These are phyloP conservation scores for Aspergillus haitiensis DNA, from an alignment of 495 filamentous ascomycete species.

Conservation along the genomic window DNA sequence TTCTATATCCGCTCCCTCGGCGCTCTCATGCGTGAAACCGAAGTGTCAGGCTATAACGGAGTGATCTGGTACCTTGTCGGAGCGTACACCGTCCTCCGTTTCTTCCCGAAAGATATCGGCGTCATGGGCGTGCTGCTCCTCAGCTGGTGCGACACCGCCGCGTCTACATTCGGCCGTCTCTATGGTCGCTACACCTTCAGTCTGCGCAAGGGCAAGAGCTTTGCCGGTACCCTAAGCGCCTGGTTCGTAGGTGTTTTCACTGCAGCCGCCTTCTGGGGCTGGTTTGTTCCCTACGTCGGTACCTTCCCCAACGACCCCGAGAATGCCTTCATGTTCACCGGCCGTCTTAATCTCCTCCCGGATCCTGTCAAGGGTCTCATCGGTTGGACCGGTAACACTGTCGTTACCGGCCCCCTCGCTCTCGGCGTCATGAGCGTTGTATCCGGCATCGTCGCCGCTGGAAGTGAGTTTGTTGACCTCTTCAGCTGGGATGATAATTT, in stretches of 20 bases:
- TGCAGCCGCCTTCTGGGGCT: constrained; percentile 85
- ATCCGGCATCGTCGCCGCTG: constrained; percentile 81
- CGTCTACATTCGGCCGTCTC: constrained; percentile 84
- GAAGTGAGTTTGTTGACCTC: constrained; percentile 86
- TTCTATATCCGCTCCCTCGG: constrained; percentile 83
- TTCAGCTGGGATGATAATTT: constrained; percentile 97
- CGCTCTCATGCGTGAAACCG: constrained; percentile 93
- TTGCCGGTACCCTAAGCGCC: constrained; percentile 85
- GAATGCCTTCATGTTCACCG: constrained; percentile 78
- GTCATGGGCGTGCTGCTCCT: constrained; percentile 85
- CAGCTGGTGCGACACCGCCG: constrained; percentile 97
- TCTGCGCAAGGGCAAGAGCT: constrained; percentile 82
- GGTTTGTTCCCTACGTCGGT: constrained; percentile 67
- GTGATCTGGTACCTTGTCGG: constrained; percentile 96
- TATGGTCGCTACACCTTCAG: constrained; percentile 86
- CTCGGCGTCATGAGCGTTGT: constrained; percentile 83
- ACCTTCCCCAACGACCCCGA: constrained; percentile 65
- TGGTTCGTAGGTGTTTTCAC: constrained; percentile 77
- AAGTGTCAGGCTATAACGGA: constrained; percentile 90
- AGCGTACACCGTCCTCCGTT: constrained; percentile 78
- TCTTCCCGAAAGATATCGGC: constrained; percentile 93
- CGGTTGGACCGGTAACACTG: constrained; percentile 46
- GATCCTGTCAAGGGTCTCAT: constrained; percentile 49
- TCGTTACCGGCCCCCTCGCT: constrained; percentile 66
- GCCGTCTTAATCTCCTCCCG: constrained; percentile 63